These are phyloP conservation scores for Colletotrichum eleusines DNA, from an alignment of 2,329 filamentous ascomycete genomes.

Conservation along the genomic window DNA sequence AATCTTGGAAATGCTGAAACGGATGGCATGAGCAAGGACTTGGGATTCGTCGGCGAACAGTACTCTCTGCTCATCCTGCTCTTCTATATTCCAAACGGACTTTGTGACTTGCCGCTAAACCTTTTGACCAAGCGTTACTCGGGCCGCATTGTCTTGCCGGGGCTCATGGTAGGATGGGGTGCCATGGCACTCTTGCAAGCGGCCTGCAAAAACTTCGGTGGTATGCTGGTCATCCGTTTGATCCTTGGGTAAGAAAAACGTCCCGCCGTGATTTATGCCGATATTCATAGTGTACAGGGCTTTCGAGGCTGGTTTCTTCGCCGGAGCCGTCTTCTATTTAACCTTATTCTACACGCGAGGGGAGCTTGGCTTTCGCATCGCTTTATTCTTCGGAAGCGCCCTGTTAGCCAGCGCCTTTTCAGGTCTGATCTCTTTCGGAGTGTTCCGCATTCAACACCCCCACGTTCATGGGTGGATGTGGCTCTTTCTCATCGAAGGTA, in stretches of 20 bases:
- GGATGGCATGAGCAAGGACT: slow-evolving; percentile 55
- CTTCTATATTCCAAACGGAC: slow-evolving; percentile 64
- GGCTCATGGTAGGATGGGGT: slow-evolving; percentile 62
- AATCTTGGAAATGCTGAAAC: slow-evolving; percentile 65
- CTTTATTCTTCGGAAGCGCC: slow-evolving; percentile 22
- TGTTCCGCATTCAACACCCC: slow-evolving; percentile 23
- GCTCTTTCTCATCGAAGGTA: slow-evolving; percentile 25
- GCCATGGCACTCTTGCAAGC: slow-evolving; percentile 54
- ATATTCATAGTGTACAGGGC: slow-evolving; percentile 40
- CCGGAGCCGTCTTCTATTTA: slow-evolving; percentile 65
- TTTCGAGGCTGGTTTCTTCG: slow-evolving; percentile 67
- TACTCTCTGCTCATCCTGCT: slow-evolving; percentile 61
- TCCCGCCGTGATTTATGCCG: too few species aligned
- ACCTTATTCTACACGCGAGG: slow-evolving; percentile 63
- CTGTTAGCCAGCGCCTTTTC: slow-evolving; percentile 19
- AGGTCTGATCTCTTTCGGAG: slow-evolving; percentile 22
- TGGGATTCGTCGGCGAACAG: slow-evolving; percentile 55
- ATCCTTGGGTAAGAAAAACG: slow-evolving; percentile 49
- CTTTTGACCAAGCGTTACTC: slow-evolving; percentile 61
- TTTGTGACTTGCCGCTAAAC: slow-evolving; percentile 63
- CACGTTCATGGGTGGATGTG: slow-evolving; percentile 25
- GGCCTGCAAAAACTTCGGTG: slow-evolving; percentile 58
- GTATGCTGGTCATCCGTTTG: slow-evolving; percentile 63
- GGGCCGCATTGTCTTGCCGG: slow-evolving; percentile 46
- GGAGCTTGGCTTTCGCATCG: slow-evolving; percentile 56